Conservation (phyloP, 2,329 filamentous ascomycete species). For the Madurella fahalii region DNA sequence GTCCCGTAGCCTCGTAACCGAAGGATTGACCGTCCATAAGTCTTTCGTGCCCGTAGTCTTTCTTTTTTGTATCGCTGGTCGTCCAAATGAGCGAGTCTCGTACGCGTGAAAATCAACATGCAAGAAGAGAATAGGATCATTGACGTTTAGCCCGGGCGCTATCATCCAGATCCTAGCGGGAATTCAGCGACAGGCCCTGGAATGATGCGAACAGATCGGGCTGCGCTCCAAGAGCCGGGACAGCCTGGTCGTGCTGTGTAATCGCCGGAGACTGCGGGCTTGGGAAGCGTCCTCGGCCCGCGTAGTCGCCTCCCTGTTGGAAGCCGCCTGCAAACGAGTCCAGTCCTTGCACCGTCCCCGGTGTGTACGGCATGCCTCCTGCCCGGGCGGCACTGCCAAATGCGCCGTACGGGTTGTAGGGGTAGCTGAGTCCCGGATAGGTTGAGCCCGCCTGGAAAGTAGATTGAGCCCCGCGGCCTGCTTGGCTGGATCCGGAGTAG, state of each 20-base stretch:
- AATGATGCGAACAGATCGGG: conserved; percentile 62
- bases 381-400: conserved; percentile 39
- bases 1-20: conserved; percentile 23
- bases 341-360: conserved; percentile 37
- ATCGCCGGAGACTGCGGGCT: conserved; percentile 35
- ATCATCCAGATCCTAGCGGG: conserved; percentile 39
- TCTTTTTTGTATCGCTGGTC: conserved; percentile 21
- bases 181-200: conserved; percentile 69
- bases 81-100: conserved; percentile 18
- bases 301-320: conserved; percentile 41
- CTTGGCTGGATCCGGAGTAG: conserved; percentile 37
- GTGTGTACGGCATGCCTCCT: conserved; percentile 34
- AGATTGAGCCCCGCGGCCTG: conserved; percentile 40
- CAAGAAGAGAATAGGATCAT: conserved; percentile 18
- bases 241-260: conserved; percentile 36
- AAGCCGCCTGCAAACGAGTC: conserved; percentile 43
- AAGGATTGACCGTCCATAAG: conserved; percentile 21
- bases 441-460: conserved; percentile 39
- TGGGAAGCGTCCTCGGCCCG: conserved; percentile 45
- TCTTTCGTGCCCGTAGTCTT: conserved; percentile 22
- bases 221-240: conserved; percentile 41
- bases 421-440: conserved; percentile 38
- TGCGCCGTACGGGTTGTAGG: conserved; percentile 41
- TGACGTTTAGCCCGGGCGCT: conserved; percentile 3
- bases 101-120: conserved; percentile 11